Percentiles rank a stretch among this genome's conserved stretches.
These are phyloP conservation scores for Phytophthora sp. DNA, from an alignment of 352 stramenopile genomes.

Conservation along the genomic window DNA sequence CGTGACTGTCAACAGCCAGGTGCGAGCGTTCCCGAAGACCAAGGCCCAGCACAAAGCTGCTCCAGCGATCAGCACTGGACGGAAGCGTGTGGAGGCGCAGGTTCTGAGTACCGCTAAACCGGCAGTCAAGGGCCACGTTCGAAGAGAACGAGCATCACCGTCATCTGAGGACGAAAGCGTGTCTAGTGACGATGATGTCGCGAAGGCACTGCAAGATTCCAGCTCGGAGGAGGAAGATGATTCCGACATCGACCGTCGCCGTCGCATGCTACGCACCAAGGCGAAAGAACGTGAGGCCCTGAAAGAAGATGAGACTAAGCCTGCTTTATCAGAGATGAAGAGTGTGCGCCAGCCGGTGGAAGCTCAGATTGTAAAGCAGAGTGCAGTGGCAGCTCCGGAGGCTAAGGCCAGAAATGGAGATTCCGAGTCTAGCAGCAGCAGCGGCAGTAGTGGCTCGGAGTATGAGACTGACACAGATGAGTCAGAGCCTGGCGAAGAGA, in stretches of 20 bases:
- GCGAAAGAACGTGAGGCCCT: constrained; percentile 33
- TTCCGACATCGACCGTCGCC: constrained; percentile 62
- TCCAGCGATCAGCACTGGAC: constrained; percentile 27
- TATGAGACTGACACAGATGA: constrained; percentile 87
- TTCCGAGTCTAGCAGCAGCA: constrained; percentile 51
- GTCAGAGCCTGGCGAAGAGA: constrained; percentile 66
- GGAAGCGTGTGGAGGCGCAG: constrained; percentile 68
- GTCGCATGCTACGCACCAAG: constrained; percentile 67
- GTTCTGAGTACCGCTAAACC: constrained; percentile 41
- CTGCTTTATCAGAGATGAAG: constrained; percentile 17
- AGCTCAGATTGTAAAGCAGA: constrained; percentile 48
- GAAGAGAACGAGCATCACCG: constrained; percentile 8
- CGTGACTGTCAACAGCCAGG: constrained; percentile 70
- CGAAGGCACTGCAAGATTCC: constrained; percentile 73
- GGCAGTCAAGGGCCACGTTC: constrained; percentile 8
- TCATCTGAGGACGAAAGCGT: constrained; percentile 30
- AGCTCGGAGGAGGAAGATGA: constrained; percentile 83
- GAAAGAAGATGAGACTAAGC: not conserved
- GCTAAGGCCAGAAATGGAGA: constrained; percentile 17
- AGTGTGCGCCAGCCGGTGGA: constrained; percentile 30
- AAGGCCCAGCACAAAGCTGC: constrained; percentile 32
- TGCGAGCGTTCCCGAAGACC: constrained; percentile 43
- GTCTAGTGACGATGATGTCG: constrained; percentile 40
- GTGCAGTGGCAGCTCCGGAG: constrained; percentile 1
- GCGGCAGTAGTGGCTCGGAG: constrained; percentile 62